Base-by-base conservation (phyloP, 2,329 filamentous ascomycete genomes). In the Aspergillus ruber region DNA sequence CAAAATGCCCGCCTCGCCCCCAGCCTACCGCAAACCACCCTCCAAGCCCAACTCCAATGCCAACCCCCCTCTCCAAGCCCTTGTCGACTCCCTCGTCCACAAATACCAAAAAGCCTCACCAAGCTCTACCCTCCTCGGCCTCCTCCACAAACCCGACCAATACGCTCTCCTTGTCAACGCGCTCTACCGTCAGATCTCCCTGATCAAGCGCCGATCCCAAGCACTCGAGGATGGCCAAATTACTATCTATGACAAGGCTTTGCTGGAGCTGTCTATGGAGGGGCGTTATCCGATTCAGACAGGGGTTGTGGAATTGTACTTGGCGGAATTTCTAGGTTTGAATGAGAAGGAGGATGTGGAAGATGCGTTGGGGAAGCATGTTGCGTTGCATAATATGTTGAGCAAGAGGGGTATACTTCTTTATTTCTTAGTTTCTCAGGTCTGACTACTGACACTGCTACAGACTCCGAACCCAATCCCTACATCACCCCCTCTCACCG, bases 171-270 rank as follows among this genome's bases (percentile, higher is more conserved):
- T 73, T 44, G 56, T 60, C 35, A 53, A 62, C 25, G 58, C 68
- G 13, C 46, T 73, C 38, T 56, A 56, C 18, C 65, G 64, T 39
- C 67, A 71, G 47, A 47, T 68, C 13, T 52, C 55, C 8, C 52
- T 70, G 21, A 57, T 71, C 49, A 61, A 59, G 39, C 57, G 58
- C 21, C 70, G 70, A 42, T 65, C 66, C 2, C 59, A 63, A 45
- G 53, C 56, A 3, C 54, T 66, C 17, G 57, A 66, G 27, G 63
- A 69, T 38, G 61, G 58, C 6, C 61, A 72, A 45, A 51, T 72
- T 48, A 73, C 66, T 1, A 52, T 72, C 50, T 73, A 65, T 27
- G 71, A 74, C 54, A 65, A 61, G 46, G 62, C 64, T n/a, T 50
- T 74, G 15, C 44, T 72, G 38, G 48, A 56, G 7, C 54, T 73